Percentiles rank a stretch among this genome's conserved stretches.
These are phyloP conservation scores for Xylariaceae sp. DNA, from an alignment of 2,329 filamentous ascomycete species.

Conservation along the genomic window DNA sequence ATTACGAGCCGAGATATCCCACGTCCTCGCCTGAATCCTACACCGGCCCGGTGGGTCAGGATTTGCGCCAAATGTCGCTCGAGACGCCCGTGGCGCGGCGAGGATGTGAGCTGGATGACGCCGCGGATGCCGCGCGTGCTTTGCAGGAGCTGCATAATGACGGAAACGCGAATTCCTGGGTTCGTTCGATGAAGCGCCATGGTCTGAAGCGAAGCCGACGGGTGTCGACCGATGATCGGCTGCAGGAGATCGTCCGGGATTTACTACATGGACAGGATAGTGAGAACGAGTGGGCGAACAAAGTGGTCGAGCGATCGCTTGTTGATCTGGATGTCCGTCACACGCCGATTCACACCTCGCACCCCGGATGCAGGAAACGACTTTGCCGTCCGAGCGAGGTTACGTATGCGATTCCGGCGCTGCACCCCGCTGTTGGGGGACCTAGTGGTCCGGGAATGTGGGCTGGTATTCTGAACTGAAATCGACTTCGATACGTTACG, in stretches of 20 bases:
- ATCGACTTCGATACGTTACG: slow-evolving; percentile 8
- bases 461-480: slow-evolving; percentile 56
- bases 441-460: slow-evolving; percentile 60
- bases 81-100: slow-evolving; percentile 44
- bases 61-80: slow-evolving; percentile 45
- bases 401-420: slow-evolving; percentile 40
- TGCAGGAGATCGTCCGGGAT: slow-evolving; percentile 64
- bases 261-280: slow-evolving; percentile 43
- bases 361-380: slow-evolving; percentile 53
- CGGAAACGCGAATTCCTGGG: slow-evolving; percentile 31
- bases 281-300: slow-evolving; percentile 34
- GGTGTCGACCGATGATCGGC: slow-evolving; percentile 51
- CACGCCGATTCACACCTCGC: slow-evolving; percentile 33
- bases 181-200: slow-evolving; percentile 35
- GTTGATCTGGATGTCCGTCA: slow-evolving; percentile 19
- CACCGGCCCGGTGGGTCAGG: slow-evolving; percentile 48
- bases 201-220: slow-evolving; percentile 57
- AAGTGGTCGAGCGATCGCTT: slow-evolving; percentile 36
- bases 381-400: slow-evolving; percentile 60
- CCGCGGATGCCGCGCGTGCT: slow-evolving; percentile 51
- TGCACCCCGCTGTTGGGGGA: slow-evolving; percentile 47
- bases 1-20: slow-evolving; percentile 46
- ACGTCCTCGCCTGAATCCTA: slow-evolving; percentile 55
- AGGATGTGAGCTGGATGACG: slow-evolving; percentile 46
- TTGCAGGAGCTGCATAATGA: slow-evolving; percentile 58